Evolutionary conservation across 768 basidiomycete genomes (phyloP), one percentile per base, ranked within the genome.

Genomic region (Panaeolus cyanescens): DNA sequence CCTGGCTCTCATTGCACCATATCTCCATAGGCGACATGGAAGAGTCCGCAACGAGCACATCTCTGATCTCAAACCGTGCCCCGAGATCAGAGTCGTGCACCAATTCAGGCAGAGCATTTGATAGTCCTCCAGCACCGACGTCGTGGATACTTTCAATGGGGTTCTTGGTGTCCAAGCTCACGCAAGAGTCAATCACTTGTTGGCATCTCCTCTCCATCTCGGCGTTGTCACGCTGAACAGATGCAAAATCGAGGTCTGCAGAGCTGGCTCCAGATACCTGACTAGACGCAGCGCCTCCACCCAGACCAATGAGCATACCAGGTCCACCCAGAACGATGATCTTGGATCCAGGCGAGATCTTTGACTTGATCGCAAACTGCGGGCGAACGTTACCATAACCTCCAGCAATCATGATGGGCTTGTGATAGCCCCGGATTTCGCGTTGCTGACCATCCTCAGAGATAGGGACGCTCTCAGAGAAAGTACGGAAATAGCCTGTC

Each of bases 1-100:
- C 97, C 78, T 99, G 97, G 65, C 89, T 91, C 76, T 99, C 97
- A 75, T 99, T 99, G 72, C 97, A 99, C 97, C 97, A 99, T 55
- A 99, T 98, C 77, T 99, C 96, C 96, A 99, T 98, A 0, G 97
- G 97, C 4, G 93, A 95, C 93, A 99, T 93, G 36, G 91, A 90
- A 22, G 84, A 82, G 72, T 99, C 97, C 30, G 94, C 96, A 37
- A 97, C 88, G 25, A 93, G 83, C 6, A 99, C 89, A 67, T 98
- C 92, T 20, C 96, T 82, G 66, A 99, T 96, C 77, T 99, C 97
- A 70, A 99, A 95, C 4, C 72, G 80, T 0, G 93, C 97, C 7
- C 97, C 97, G 5, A 97, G 82, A n/a, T 83, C 85, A 1, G 95
- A 92, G 75, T 99, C 96, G 70, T 99, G 96, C 2, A 99, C 97